Conservation (phyloP, 2,329 filamentous ascomycete genomes). For the Xylariomycetidae sp. region DNA sequence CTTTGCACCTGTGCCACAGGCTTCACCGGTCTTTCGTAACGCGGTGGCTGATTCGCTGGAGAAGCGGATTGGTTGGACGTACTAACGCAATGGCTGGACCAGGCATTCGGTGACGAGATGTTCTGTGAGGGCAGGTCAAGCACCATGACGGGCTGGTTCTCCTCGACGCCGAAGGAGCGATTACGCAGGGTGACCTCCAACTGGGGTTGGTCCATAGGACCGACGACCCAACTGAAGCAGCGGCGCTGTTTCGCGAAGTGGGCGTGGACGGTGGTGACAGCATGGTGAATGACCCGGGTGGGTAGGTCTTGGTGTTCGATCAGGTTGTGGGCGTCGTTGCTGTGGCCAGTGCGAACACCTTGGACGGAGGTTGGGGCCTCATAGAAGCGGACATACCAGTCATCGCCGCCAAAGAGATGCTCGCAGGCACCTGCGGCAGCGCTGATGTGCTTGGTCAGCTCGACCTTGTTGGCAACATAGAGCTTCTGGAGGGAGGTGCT, state of each 20-base stretch:
- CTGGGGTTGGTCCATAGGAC: constrained; percentile 10
- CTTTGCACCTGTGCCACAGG: no score
- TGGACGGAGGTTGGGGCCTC: constrained; percentile 2
- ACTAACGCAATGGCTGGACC: no score
- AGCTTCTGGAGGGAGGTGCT: constrained; percentile 6
- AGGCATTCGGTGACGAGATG: constrained; percentile 6
- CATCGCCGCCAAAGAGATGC: constrained; percentile 9
- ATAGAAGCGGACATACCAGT: constrained; percentile 13
- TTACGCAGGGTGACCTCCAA: constrained; percentile 10
- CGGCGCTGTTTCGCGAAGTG: constrained; percentile 5
- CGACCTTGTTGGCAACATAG: constrained; percentile 13
- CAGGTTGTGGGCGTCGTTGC: constrained; percentile 9
- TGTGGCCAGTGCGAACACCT: neutral
- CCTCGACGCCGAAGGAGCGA: constrained; percentile 7
- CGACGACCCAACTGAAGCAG: constrained; percentile 13
- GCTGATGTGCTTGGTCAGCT: constrained; percentile 16
- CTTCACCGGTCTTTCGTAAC: no score
- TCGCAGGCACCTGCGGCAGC: constrained; percentile 7
- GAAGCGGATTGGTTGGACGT: no score
- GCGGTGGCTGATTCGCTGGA: no score
- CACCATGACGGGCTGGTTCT: constrained; percentile 10
- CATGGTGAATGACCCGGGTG: constrained; percentile 1
- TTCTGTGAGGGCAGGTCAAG: no score
- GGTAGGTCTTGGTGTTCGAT: constrained; percentile 12
- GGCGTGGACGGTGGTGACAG: constrained; percentile 8